Percentiles rank a stretch among this genome's conserved stretches.
phyloP scores from a whole-genome alignment of 2,329 filamentous ascomycete species.

The Didymella pomorum region DNA sequence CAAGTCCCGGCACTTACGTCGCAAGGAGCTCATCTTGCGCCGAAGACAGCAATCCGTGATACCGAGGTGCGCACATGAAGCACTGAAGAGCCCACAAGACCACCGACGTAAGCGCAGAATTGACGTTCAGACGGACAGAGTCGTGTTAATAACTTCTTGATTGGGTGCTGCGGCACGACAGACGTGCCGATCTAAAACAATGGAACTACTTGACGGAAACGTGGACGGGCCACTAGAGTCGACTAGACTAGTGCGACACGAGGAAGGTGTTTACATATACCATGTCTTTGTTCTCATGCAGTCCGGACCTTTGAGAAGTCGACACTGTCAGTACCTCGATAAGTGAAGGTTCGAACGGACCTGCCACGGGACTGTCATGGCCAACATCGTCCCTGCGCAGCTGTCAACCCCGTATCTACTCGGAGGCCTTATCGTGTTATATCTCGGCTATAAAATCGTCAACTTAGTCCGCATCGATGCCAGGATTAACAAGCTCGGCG shows the following conservation, averaged over 20 bases:
- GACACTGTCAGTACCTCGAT: not conserved
- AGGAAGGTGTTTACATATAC: slow-evolving; percentile 15
- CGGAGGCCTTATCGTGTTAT: slow-evolving; percentile 30
- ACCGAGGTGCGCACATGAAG: slow-evolving; percentile 20
- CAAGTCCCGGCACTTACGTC: slow-evolving; percentile 1
- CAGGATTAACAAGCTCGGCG: slow-evolving; percentile 54
- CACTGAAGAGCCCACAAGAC: not conserved
- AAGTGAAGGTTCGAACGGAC: not conserved
- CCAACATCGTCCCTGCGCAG: slow-evolving; percentile 26
- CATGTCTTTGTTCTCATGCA: slow-evolving; percentile 1
- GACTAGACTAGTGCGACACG: slow-evolving; percentile 15
- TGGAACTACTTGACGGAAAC: slow-evolving; percentile 6
- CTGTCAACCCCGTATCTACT: slow-evolving; percentile 36
- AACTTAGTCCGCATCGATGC: slow-evolving; percentile 41
- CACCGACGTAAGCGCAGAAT: not conserved
- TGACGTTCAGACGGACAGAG: not conserved
- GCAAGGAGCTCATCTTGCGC: slow-evolving; percentile 1
- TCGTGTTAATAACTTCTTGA: slow-evolving; percentile 1
- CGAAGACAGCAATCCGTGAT: not conserved
- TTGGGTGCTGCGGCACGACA: slow-evolving; percentile 5
- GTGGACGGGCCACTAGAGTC: not conserved
- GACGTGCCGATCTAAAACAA: not conserved
- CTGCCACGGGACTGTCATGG: slow-evolving; percentile 29
- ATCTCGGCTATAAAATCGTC: slow-evolving; percentile 29
- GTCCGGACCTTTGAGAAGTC: not conserved